Base-by-base conservation (phyloP, 352 stramenopile species). In the Thraustochytrium sp. region DNA sequence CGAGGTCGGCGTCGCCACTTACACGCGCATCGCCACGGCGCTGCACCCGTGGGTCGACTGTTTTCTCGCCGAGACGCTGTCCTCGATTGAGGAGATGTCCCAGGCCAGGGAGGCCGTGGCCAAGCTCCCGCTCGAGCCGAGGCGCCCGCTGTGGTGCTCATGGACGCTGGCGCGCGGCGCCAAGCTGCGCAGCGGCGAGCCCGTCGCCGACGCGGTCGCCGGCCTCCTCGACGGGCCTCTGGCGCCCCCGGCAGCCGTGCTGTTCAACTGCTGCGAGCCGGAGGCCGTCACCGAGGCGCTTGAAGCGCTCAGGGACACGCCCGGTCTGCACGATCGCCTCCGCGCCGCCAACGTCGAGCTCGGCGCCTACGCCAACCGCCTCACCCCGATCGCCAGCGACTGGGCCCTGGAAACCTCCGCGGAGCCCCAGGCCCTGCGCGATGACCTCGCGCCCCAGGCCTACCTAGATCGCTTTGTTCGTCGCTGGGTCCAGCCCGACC, bases 261-360 rank as follows among this genome's bases (percentile, higher is more conserved):
- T 96, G 2, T 96, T 97, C 84, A 97, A 97, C 86, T 97, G 92
- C 62, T 91, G 87, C 46, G 89, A 93, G 72, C 92, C 92, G 0
- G 92, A 97, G 85, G 86, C 90, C 9, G 93, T 97, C 46, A 92
- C 89, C 23, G 90, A 88, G 82, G 92, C 91, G 23, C 85, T 96
- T 2, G n/a, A 76, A 62, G 84, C 89, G 31, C 87, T 97, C 56
- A 49, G 85, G 44, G 53, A 55, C 4, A 74, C 90, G 76, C 23
- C 63, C 29, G 31, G 85, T 5, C 80, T 90, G 26, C 76, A n/a
- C 11, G n/a, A 9, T 8, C 34, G 38, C 16, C 86, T 76, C 37
- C 63, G 26, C 82, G 23, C 42, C 49, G 42, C 38, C 64, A 83
- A 59, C 82, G 59, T 92, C 54, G 77, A 87, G 26, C 82, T 95